These are phyloP conservation scores for Sparassis latifolia DNA, from an alignment of 1,284 basidiomycete species.

Conservation along the genomic window DNA sequence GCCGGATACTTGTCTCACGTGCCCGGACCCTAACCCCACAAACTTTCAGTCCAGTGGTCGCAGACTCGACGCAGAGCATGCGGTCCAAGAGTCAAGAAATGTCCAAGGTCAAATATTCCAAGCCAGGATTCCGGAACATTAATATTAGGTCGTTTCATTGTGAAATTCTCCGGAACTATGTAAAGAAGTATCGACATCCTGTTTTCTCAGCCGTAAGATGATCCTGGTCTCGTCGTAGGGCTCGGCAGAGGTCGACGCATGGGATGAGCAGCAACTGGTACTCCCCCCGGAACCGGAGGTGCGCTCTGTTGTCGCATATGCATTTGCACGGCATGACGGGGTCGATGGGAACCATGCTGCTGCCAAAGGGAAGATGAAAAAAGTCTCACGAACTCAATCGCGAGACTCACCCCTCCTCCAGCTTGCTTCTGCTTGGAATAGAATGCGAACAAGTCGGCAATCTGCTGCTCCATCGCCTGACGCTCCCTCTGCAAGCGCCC, in stretches of 20 bases:
- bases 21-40: no score
- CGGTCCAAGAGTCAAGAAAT: no score
- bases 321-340: neutral
- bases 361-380: neutral
- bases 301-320: neutral
- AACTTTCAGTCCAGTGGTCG: no score
- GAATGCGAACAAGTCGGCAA: conserved; percentile 66
- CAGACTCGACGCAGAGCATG: no score
- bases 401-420: conserved; percentile 25
- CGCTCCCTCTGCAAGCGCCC: conserved; percentile 67
- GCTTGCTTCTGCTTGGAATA: conserved; percentile 62
- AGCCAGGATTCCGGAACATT: no score
- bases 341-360: neutral
- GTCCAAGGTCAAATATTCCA: no score
- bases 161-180: no score
- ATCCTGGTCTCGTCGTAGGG: conserved; percentile 3
- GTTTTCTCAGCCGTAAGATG: neutral
- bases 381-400: neutral
- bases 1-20: conserved; percentile 5
- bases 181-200: no score
- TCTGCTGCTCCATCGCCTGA: conserved; percentile 66
- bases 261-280: neutral
- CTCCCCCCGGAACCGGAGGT: neutral
- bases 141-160: no score
- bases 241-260: conserved; percentile 3